Percentiles rank a stretch among this genome's conserved stretches.
These are phyloP conservation scores for Emergomyces pasteurianus DNA, from an alignment of 2,329 filamentous ascomycete genomes.

Conservation along the genomic window DNA sequence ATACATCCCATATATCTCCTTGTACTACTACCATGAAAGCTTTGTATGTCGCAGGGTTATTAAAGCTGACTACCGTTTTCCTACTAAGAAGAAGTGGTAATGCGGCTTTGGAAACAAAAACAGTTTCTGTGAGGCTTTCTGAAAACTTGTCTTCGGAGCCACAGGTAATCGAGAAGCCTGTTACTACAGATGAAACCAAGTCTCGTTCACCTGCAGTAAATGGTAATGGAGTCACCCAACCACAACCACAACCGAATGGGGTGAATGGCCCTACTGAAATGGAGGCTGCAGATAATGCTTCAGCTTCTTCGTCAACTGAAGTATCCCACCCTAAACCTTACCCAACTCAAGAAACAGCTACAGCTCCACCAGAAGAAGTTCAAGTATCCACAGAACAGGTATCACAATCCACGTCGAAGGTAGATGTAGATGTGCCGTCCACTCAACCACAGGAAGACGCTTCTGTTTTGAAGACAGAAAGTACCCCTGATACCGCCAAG, in stretches of 20 bases:
- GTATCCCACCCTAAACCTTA: conserved; percentile 22
- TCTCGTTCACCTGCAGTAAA: conserved; percentile 16
- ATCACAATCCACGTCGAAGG: neutral
- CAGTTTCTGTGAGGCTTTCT: conserved; percentile 10
- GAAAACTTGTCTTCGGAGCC: conserved; percentile 6
- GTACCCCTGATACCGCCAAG: neutral
- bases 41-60: neutral
- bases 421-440: neutral
- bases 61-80: conserved; percentile 10
- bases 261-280: conserved; percentile 4
- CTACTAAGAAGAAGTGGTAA: conserved; percentile 13
- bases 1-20: neutral
- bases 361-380: neutral
- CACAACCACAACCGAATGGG: conserved; percentile 19
- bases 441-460: neutral
- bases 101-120: conserved; percentile 16
- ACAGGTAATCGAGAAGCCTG: conserved; percentile 1
- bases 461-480: neutral
- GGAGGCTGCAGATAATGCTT: conserved; percentile 5
- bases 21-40: neutral
- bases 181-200: conserved; percentile 4
- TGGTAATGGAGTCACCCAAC: conserved; percentile 17
- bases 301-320: conserved; percentile 9
- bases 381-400: neutral
- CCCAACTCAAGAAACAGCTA: conserved; percentile 3